These are phyloP conservation scores for Psilocybe tampanensis DNA, from an alignment of 768 basidiomycete species.

Conservation along the genomic window DNA sequence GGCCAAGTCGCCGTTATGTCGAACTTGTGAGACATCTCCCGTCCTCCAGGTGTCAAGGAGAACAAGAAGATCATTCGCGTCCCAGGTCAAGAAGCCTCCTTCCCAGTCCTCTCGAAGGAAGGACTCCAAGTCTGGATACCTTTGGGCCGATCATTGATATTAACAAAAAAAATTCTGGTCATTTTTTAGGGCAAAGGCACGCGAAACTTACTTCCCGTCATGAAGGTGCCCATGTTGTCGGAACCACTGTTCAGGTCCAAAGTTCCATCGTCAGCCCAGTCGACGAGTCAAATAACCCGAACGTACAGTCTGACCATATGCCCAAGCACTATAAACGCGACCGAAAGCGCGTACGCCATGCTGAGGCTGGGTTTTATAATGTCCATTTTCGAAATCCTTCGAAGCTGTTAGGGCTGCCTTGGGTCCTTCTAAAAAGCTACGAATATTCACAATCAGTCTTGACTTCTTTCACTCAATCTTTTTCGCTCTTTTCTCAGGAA, in stretches of 20 bases:
- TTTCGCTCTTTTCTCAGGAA: no score
- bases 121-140: constrained; percentile 48
- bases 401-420: constrained; percentile 56
- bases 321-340: constrained; percentile 59
- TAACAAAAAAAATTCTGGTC: no score
- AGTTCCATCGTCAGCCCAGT: not conserved
- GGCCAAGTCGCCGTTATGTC: constrained; percentile 43
- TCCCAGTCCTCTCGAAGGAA: constrained; percentile 60
- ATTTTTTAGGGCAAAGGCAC: no score
- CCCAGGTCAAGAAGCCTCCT: constrained; percentile 45
- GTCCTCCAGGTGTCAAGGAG: constrained; percentile 52
- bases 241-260: constrained; percentile 46
- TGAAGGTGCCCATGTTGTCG: constrained; percentile 47
- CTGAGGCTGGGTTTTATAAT: constrained; percentile 49
- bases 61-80: constrained; percentile 56
- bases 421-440: constrained; percentile 60
- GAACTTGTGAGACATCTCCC: constrained; percentile 48
- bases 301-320: constrained; percentile 55
- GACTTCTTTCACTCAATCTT: not conserved
- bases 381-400: constrained; percentile 55
- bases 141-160: no score
- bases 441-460: not conserved
- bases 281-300: no score
- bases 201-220: constrained; percentile 41
- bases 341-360: constrained; percentile 57